phyloP scores from a whole-genome alignment of 345 rosid genomes.

The Salix suchowensis region DNA sequence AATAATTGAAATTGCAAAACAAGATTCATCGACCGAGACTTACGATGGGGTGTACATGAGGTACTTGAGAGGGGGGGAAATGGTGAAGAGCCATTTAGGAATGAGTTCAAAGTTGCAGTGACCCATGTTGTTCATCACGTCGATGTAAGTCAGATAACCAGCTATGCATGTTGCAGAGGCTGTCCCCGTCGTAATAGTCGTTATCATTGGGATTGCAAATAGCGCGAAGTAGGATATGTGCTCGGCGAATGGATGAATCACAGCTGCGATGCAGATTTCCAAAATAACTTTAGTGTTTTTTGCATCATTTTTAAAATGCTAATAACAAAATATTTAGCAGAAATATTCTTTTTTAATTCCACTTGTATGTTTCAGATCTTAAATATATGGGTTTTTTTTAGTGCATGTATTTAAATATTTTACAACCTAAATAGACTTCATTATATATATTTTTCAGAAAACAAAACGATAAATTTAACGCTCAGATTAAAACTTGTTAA shows the following conservation, averaged over 20 bases:
- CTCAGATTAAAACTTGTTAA: too few species aligned
- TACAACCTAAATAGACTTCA: too few species aligned
- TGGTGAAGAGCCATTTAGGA: slow-evolving; percentile 46
- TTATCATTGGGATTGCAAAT: slow-evolving; percentile 39
- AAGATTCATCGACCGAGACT: slow-evolving; percentile 4
- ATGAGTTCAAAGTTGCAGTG: slow-evolving; percentile 84
- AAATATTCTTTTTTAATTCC: too few species aligned
- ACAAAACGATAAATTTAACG: too few species aligned
- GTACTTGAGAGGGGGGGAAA: slow-evolving; percentile 66
- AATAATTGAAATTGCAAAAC: not conserved
- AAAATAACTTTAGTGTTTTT: too few species aligned
- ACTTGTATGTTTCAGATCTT: too few species aligned
- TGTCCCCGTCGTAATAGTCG: slow-evolving; percentile 25
- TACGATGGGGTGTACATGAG: slow-evolving; percentile 71
- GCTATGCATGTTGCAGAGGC: slow-evolving; percentile 17
- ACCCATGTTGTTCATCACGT: slow-evolving; percentile 83
- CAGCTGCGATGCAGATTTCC: slow-evolving; percentile 40
- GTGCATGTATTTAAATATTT: too few species aligned
- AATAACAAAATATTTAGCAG: too few species aligned
- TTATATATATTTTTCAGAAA: too few species aligned
- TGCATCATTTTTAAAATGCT: too few species aligned
- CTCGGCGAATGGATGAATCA: slow-evolving; percentile 81
- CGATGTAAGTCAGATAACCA: slow-evolving; percentile 45
- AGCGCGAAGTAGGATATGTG: slow-evolving; percentile 45
- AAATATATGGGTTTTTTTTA: too few species aligned